Evolutionary conservation across 768 basidiomycete species (phyloP).

Genomic region (Candolleomyces efflorescens): DNA sequence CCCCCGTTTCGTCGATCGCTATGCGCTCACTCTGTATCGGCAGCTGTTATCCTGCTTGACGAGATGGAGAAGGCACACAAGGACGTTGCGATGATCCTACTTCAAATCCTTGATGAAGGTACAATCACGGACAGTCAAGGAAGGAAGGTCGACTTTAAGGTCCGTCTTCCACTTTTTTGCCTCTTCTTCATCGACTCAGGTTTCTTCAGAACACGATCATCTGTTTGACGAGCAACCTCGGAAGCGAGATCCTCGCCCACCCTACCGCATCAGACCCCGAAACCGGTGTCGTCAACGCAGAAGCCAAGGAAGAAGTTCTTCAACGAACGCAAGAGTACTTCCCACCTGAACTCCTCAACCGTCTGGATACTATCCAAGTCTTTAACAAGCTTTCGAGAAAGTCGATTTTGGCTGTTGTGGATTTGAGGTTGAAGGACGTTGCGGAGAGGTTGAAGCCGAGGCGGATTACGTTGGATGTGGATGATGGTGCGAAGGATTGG

Average conservation of each 20-base stretch:
- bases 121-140: conserved; percentile 89
- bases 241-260: conserved; percentile 74
- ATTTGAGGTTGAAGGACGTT: conserved; percentile 72
- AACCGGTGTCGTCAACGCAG: conserved; percentile 56
- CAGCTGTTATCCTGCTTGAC: conserved; percentile 75
- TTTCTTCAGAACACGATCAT: conserved; percentile 76
- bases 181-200: background rate
- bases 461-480: conserved; percentile 69
- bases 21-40: background rate
- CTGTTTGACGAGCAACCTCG: conserved; percentile 86
- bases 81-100: conserved; percentile 86
- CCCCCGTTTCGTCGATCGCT: background rate
- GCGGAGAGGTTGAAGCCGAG: conserved; percentile 57
- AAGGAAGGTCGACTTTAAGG: conserved; percentile 88
- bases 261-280: conserved; percentile 53
- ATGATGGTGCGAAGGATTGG: conserved; percentile 57
- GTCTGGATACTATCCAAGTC: conserved; percentile 81
- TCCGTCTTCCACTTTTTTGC: conserved; percentile 13
- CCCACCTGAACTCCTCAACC: conserved; percentile 87
- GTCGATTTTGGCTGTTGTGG: conserved; percentile 77
- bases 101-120: conserved; percentile 91
- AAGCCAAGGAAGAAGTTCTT: conserved; percentile 65
- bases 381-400: conserved; percentile 84
- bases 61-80: conserved; percentile 95
- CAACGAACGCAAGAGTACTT: conserved; percentile 75